Evolutionary conservation across 768 basidiomycete genomes (phyloP).

Genomic region (Nidularia pulvinata): DNA sequence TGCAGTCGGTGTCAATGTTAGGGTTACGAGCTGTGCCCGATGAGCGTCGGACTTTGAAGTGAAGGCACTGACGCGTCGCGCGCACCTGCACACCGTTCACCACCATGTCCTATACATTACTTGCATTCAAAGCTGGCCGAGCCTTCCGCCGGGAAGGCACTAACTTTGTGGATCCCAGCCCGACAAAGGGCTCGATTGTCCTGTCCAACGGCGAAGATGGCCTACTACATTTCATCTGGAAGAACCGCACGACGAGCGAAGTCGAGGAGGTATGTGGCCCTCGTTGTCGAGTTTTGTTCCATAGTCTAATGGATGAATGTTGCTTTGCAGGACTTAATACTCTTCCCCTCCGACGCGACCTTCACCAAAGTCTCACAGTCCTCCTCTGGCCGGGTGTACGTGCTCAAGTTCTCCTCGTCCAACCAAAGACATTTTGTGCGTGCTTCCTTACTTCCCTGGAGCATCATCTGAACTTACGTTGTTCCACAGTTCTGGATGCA

Average conservation of each 20-base stretch:
- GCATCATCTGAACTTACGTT: slow-evolving; percentile 6
- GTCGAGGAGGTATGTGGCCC: slow-evolving; percentile 59
- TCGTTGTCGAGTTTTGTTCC: not conserved
- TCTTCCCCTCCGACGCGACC: slow-evolving; percentile 85
- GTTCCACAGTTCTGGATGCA: slow-evolving; percentile 83
- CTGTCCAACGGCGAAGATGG: slow-evolving; percentile 74
- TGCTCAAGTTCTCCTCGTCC: slow-evolving; percentile 91
- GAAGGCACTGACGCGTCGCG: slow-evolving; percentile 45
- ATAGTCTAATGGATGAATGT: not conserved
- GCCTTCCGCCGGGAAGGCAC: slow-evolving; percentile 66
- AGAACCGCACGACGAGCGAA: slow-evolving; percentile 60
- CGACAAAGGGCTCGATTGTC: slow-evolving; percentile 74
- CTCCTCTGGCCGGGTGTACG: slow-evolving; percentile 72
- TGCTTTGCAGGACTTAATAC: slow-evolving; percentile 69
- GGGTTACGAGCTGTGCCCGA: no score
- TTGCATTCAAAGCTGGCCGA: slow-evolving; percentile 74
- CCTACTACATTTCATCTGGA: slow-evolving; percentile 80
- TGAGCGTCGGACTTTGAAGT: slow-evolving; percentile 30
- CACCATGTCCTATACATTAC: slow-evolving; percentile 38
- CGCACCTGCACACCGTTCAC: not conserved
- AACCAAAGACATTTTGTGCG: slow-evolving; percentile 88
- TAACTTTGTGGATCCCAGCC: slow-evolving; percentile 65
- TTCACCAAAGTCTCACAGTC: slow-evolving; percentile 77
- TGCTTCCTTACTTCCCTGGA: slow-evolving; percentile 8
- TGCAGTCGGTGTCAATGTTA: no score